phyloP scores from a whole-genome alignment of 257 asterid species.

The Cynanchum wilfordii region DNA sequence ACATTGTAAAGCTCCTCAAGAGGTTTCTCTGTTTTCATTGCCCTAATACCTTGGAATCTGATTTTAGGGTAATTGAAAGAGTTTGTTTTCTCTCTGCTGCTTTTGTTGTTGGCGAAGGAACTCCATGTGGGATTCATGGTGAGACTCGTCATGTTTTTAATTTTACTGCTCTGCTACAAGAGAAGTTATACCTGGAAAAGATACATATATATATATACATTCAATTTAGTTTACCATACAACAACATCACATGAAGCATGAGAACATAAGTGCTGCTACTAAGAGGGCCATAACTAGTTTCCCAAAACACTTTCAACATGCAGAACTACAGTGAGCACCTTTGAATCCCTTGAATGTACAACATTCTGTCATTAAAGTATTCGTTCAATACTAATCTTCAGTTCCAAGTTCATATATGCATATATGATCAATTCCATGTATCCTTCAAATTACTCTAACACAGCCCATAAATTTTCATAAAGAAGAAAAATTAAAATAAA shows the following conservation, averaged over 20 bases:
- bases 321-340: not conserved
- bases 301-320: not conserved
- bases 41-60: constrained; percentile 24
- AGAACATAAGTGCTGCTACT: not conserved
- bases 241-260: too few species aligned
- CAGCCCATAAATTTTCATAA: not conserved
- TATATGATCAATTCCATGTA: not conserved
- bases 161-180: constrained; percentile 1
- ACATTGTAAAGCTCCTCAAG: constrained; percentile 88
- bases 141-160: constrained; percentile 42
- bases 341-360: not conserved
- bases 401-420: not conserved
- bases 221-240: not conserved
- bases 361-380: not conserved
- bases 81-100: constrained; percentile 15
- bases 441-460: not conserved
- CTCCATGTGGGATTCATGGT: constrained; percentile 35
- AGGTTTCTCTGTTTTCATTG: constrained; percentile 63
- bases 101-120: constrained; percentile 22
- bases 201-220: not conserved
- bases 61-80: constrained; percentile 11
- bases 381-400: not conserved
- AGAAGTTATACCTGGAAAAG: constrained; percentile 1
- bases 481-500: not conserved
- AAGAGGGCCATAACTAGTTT: not conserved